Evolutionary conservation across 176 grass and related monocot genomes (phyloP).

Genomic region (Thinopyrum elongatum): DNA sequence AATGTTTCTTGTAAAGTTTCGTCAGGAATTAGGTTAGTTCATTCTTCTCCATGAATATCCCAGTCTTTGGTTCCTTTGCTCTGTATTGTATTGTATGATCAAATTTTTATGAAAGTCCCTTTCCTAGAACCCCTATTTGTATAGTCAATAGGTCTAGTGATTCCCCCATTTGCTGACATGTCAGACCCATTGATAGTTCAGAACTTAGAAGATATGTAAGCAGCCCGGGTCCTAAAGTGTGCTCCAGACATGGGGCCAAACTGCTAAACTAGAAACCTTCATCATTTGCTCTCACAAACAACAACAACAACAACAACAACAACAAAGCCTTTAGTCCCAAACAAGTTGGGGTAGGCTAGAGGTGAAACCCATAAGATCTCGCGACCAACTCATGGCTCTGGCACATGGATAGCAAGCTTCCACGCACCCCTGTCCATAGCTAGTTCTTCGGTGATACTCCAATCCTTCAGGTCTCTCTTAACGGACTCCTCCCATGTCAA

Average conservation of each 20-base stretch:
- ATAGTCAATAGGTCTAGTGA: not conserved
- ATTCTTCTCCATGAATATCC: not conserved
- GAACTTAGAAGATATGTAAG: not conserved
- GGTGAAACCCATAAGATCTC: too few species aligned
- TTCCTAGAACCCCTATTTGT: not conserved
- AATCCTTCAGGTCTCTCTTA: too few species aligned
- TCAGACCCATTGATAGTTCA: not conserved
- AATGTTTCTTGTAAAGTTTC: constrained; percentile 45
- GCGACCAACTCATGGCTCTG: too few species aligned
- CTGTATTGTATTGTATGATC: not conserved
- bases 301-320: too few species aligned
- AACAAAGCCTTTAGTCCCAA: too few species aligned
- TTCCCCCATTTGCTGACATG: not conserved
- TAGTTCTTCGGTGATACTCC: too few species aligned
- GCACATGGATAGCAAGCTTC: too few species aligned
- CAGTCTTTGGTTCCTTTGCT: not conserved
- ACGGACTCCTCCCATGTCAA: too few species aligned
- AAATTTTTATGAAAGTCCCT: not conserved
- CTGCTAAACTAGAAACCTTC: not conserved
- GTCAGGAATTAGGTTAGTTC: constrained; percentile 42
- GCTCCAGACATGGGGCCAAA: not conserved
- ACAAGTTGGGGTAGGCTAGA: too few species aligned
- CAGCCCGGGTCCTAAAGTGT: not conserved
- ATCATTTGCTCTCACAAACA: not conserved
- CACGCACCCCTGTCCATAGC: too few species aligned